These are phyloP conservation scores for Stylosanthes scabra DNA, from an alignment of 331 rosid species.

Conservation along the genomic window DNA sequence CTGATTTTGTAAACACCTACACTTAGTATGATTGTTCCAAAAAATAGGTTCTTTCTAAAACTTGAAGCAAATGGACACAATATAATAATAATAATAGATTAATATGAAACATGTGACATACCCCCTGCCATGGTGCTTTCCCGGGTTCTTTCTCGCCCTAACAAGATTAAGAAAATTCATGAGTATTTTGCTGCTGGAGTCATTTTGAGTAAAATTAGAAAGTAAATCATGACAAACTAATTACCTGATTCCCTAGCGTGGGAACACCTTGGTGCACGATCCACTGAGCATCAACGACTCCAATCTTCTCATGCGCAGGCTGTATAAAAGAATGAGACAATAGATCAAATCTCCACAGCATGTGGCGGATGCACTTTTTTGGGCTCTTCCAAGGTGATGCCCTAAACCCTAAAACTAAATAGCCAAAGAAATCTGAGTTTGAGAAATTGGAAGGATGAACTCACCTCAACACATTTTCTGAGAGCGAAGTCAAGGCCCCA, in stretches of 20 bases:
- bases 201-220: not conserved
- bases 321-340: conserved; percentile 35
- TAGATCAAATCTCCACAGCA: conserved; percentile 20
- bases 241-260: conserved; percentile 92
- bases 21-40: too few relatives aligned
- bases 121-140: conserved; percentile 97
- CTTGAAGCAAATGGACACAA: too few relatives aligned
- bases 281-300: conserved; percentile 99
- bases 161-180: conserved; percentile 8
- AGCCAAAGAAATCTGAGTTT: not conserved
- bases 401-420: not conserved
- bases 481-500: conserved; percentile 99
- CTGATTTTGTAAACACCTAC: too few relatives aligned
- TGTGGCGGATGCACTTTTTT: conserved; percentile 13
- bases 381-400: not conserved
- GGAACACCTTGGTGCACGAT: conserved; percentile 94
- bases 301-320: conserved; percentile 99
- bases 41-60: too few relatives aligned
- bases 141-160: conserved; percentile 85
- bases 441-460: conserved; percentile 23
- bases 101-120: conserved; percentile 44
- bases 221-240: conserved; percentile 5
- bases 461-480: conserved; percentile 93
- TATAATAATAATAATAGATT: too few relatives aligned
- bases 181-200: conserved; percentile 1